These are phyloP conservation scores for Rhododendron ferrugineum DNA, from an alignment of 148 eudicot species.

Conservation along the genomic window DNA sequence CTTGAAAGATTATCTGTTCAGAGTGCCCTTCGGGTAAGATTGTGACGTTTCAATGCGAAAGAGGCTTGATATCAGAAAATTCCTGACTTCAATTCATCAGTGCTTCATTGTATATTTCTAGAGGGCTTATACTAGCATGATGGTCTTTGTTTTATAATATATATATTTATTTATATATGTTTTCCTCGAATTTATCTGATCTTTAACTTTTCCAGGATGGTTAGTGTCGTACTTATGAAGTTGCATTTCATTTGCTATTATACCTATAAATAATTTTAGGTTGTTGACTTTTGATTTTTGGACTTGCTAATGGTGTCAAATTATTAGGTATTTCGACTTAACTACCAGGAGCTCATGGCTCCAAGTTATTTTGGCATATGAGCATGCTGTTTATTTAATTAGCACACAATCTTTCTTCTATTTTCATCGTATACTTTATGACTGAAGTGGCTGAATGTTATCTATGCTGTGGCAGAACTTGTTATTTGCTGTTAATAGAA, in stretches of 20 bases:
- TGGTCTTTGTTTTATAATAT: no score
- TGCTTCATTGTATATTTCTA: not conserved
- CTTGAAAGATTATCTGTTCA: constrained; percentile 89
- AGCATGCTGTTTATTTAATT: not conserved
- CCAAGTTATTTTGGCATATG: not conserved
- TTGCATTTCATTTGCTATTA: constrained; percentile 1
- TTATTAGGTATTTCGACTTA: not conserved
- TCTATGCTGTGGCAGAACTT: not conserved
- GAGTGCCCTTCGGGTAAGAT: constrained; percentile 84
- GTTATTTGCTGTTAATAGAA: not conserved
- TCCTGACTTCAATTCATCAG: not conserved
- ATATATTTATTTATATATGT: not conserved
- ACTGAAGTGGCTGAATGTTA: not conserved
- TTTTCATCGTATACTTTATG: not conserved
- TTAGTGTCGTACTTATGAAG: not conserved
- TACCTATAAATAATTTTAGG: no score
- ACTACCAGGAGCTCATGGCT: not conserved
- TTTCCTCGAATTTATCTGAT: not conserved
- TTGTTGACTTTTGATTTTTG: not conserved
- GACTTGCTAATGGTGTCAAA: not conserved
- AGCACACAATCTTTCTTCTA: not conserved
- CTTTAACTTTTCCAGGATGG: not conserved
- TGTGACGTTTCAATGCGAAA: not conserved
- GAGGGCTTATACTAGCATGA: not conserved
- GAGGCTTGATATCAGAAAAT: not conserved